Base-by-base conservation (phyloP, 345 rosid species). In the Microcos paniculata region DNA sequence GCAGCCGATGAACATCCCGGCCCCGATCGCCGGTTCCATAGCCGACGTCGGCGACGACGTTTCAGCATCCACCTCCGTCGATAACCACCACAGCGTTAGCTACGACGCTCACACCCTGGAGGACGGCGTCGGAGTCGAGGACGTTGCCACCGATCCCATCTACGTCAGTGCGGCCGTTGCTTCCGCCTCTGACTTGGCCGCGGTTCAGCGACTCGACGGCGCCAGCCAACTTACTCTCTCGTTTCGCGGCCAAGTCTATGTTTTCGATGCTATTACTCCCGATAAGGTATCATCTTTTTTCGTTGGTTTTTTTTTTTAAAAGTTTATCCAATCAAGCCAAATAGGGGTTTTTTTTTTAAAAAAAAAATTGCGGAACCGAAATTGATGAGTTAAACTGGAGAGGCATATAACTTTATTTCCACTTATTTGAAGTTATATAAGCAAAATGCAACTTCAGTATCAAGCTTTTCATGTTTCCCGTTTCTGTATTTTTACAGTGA, bases 181-280 rank as follows among this genome's bases (percentile, higher is more conserved):
- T 62, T 66, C 71, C 19, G 89, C 81, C 68, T 78, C 83, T 65
- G 86, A 61, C 56, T 67, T 90, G 40, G 83, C 78, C 43, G 24
- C n/a, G 56, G 69, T 81, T 62, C 89, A 71, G 28, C 78, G 78
- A 6, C 84, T 46, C 45, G 88, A 79, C 18, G 78, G 79, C 12
- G 81, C 88, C 8, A 79, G 85, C 83, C 96, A 92, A 86, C 91
- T 94, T 16, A 88, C 94, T 6, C 87, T 94, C 79, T 87, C 98
- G 30, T 94, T 92, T 80, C 95, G 93, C 2, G 98, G 97, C 11
- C 97, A 94, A 73, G 95, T 94, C 80, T 94, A 90, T 81, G 97
- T 92, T 23, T 94, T 94, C 26, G 94, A 94, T 71, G 89, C 94
- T 26, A 94, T 94, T 74, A 86, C 89, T 45, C 88, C 90, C 19